A percentile compares a stretch with the other conserved stretches of the same genome.
Conservation (phyloP, 495 filamentous ascomycete species). For the Penicillium cataractarum region DNA sequence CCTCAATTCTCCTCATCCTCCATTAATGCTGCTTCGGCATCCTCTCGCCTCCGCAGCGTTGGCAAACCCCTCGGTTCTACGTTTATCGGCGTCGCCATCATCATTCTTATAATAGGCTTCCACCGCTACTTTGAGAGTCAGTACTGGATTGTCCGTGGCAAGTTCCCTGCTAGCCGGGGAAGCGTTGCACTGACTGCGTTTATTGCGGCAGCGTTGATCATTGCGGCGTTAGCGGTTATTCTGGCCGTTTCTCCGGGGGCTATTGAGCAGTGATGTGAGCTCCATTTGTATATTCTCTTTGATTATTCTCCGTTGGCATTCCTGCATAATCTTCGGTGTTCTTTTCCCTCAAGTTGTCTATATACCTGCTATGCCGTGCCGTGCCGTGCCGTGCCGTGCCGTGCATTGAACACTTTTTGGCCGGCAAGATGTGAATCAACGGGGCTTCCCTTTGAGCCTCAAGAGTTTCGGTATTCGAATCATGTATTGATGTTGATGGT, state of each 20-base stretch:
- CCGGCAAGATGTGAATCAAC: not conserved
- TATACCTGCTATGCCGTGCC: not conserved
- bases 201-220: constrained; percentile 70
- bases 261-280: constrained; percentile 42
- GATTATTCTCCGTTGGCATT: not conserved
- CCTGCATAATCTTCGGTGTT: constrained; percentile 2
- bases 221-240: constrained; percentile 72
- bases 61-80: constrained; percentile 94
- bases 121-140: constrained; percentile 68
- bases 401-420: not conserved
- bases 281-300: not conserved
- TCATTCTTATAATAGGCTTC: constrained; percentile 83
- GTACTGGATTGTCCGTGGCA: constrained; percentile 90
- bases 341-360: not conserved
- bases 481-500: not conserved
- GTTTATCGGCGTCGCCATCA: constrained; percentile 84
- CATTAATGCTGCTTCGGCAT: constrained; percentile 11
- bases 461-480: not conserved
- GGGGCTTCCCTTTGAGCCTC: not conserved
- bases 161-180: constrained; percentile 90
- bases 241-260: constrained; percentile 62
- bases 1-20: constrained; percentile 21
- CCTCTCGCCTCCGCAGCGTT: constrained; percentile 65
- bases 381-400: not conserved
- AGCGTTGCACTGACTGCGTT: constrained; percentile 78